These are phyloP conservation scores for Alternaria infectoria DNA, from an alignment of 2,329 filamentous ascomycete genomes.

Conservation along the genomic window DNA sequence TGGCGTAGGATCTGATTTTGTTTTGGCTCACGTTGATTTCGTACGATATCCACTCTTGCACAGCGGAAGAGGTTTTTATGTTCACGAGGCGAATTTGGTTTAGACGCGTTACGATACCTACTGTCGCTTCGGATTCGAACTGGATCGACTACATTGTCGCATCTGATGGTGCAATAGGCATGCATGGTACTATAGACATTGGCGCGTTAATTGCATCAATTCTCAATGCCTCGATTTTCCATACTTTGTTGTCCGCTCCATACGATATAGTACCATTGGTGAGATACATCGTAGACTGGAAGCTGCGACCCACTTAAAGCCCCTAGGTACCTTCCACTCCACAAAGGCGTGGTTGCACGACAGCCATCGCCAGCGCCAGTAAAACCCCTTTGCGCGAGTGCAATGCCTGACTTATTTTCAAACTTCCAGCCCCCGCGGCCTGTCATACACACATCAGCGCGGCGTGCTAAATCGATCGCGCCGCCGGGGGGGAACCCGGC, in stretches of 20 bases:
- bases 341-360: not conserved
- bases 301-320: not conserved
- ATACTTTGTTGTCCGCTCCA: not conserved
- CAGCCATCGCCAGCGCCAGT: not conserved
- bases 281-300: not conserved
- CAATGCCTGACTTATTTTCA: not conserved
- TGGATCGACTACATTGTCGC: conserved; percentile 3
- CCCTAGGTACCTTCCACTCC: not conserved
- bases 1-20: not conserved
- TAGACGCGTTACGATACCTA: conserved; percentile 2
- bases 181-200: conserved; percentile 1
- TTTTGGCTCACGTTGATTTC: not conserved
- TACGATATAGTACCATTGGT: not conserved
- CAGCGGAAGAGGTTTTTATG: conserved; percentile 1
- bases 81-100: not conserved
- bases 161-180: not conserved
- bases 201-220: not conserved
- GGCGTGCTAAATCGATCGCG: conserved; percentile 2
- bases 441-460: conserved; percentile 3
- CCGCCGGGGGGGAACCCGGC: not conserved
- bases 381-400: not conserved
- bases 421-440: not conserved
- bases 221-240: not conserved
- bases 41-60: conserved; percentile 15
- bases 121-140: not conserved